phyloP scores from a whole-genome alignment of 768 basidiomycete species.

The Leccinum disarticulatum region DNA sequence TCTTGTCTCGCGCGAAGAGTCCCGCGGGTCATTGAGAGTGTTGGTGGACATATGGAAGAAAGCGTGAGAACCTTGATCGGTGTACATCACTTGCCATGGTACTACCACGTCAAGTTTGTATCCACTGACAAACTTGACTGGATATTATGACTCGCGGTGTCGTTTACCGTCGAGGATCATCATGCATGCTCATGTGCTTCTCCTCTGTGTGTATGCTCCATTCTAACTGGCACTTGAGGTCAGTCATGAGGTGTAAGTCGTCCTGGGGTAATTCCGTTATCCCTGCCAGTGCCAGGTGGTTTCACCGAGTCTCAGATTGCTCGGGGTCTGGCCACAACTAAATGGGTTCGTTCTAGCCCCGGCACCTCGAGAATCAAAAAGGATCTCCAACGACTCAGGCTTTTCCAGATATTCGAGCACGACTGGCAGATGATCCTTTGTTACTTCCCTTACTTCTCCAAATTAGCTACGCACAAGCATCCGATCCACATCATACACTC shows the following conservation, averaged over 20 bases:
- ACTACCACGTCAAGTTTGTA: too few relatives aligned
- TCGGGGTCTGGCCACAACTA: background rate
- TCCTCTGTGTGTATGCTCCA: too few relatives aligned
- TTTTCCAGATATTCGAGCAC: background rate
- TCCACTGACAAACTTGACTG: too few relatives aligned
- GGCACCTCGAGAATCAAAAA: background rate
- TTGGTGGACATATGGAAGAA: slow-evolving; percentile 30
- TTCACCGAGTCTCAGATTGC: too few relatives aligned
- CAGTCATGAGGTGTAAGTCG: too few relatives aligned
- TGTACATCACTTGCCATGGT: too few relatives aligned
- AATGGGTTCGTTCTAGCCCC: background rate
- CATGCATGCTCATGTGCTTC: too few relatives aligned
- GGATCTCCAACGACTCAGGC: background rate
- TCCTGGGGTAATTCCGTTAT: too few relatives aligned
- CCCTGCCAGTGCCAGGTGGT: too few relatives aligned
- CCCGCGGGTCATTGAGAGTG: slow-evolving; percentile 57
- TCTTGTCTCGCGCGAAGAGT: slow-evolving; percentile 57
- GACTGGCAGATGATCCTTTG: background rate
- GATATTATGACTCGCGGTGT: too few relatives aligned
- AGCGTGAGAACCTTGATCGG: background rate
- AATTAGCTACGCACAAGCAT: background rate
- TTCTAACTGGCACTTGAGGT: too few relatives aligned
- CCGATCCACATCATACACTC: background rate
- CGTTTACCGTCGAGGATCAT: too few relatives aligned
- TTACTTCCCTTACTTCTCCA: background rate